Base-by-base conservation (phyloP, 73 alveolate genomes). In the Paramecium pentaurelia region DNA sequence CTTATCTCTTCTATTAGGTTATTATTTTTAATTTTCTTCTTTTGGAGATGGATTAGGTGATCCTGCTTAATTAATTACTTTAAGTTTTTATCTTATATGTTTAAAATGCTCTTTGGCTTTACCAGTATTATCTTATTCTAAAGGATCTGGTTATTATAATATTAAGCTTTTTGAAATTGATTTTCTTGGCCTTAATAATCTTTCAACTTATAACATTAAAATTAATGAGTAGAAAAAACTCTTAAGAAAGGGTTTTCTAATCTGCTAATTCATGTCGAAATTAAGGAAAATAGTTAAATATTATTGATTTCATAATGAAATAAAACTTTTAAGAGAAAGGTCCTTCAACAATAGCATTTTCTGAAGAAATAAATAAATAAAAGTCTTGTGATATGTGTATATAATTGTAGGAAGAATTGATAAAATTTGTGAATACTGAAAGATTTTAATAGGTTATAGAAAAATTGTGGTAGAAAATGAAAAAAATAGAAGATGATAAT, bases 271-370 rank as follows among this genome's bases (percentile, higher is more conserved):
- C 84, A 1, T 11, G 28, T 27, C 10, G 84, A 32, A 64, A 64
- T 14, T 0, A 64, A 20, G 47, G 84, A 10, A 64, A 7, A n/a
- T 34, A 28, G 47, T 34, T 64, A 32, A 64, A 64, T 64, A 64
- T 64, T 5, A 64, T 64, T 64, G 84, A 64, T 64, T 64, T 64
- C 84, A 64, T 64, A 28, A 64, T 64, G 84, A 64, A 34, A 64
- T 34, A 64, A 28, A 64, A 64, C 84, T 64, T 64, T 64, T 14
- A 64, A 14, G 84, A 64, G 1, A 28, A 64, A 32, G 84, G 28
- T 64, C 84, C 84, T 34, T 64, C 25, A n/a, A 64, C 84, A 12
- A 64, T 64, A 32, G 84, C 4, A 64, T 64, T 64, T 64, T 27
- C 47, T 4, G 84, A 64, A 64, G 84, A 64, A 34, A 1, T 11